A percentile compares a stretch with the other conserved stretches of the same genome.
phyloP scores from a whole-genome alignment of 2,329 filamentous ascomycete genomes.

The Paraconiothyrium sp. region DNA sequence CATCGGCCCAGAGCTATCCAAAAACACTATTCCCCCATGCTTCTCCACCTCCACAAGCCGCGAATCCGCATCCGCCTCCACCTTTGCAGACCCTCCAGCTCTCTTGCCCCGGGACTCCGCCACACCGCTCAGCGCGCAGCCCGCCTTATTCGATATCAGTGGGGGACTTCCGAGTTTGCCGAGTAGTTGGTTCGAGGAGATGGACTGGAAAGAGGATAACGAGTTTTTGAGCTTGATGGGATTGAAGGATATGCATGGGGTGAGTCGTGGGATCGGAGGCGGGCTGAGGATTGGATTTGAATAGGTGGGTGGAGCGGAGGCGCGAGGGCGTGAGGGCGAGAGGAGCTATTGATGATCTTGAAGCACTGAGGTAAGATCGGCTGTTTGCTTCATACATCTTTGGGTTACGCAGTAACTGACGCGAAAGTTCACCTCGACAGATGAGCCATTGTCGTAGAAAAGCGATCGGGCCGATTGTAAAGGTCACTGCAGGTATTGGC shows the following conservation, averaged over 20 bases:
- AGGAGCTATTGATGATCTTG: too few relatives aligned
- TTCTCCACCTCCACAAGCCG: neutral
- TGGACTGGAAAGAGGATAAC: slow-evolving; percentile 25
- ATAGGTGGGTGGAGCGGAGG: neutral
- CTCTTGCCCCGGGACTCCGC: neutral
- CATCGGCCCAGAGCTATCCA: slow-evolving; percentile 4
- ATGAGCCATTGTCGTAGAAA: too few relatives aligned
- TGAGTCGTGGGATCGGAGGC: neutral
- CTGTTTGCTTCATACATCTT: too few relatives aligned
- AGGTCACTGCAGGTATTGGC: too few relatives aligned
- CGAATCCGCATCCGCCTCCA: neutral
- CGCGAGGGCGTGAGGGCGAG: neutral
- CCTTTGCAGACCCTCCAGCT: neutral
- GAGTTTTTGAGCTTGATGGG: slow-evolving; percentile 27
- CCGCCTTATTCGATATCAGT: neutral
- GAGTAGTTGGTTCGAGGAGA: slow-evolving; percentile 26
- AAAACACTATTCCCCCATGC: slow-evolving; percentile 8
- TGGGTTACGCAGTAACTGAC: too few relatives aligned
- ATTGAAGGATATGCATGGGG: slow-evolving; percentile 23
- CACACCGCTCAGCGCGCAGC: neutral
- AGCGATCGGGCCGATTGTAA: too few relatives aligned
- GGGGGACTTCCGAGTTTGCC: slow-evolving; percentile 22
- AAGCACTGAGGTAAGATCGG: too few relatives aligned
- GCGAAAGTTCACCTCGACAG: too few relatives aligned
- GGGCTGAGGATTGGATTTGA: slow-evolving; percentile 7